Evolutionary conservation across 176 grass and related monocot genomes (phyloP).

Genomic region (Triticum aestivum): IWGSC_CS_RefSeq_v2.1 NC_057811.1:409117227-409117726

Average conservation of each 20-base stretch:
- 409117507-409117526: background rate
- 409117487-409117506: background rate
- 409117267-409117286: background rate
- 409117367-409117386: background rate
- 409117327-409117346: background rate
- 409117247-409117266: background rate
- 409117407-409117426: background rate
- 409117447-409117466: background rate
- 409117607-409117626: background rate
- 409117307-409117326: background rate
- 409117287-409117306: background rate
- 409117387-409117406: background rate
- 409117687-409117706: background rate
- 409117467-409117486: background rate
- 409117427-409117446: background rate
- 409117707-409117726: background rate
- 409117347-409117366: background rate
- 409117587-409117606: background rate
- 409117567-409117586: background rate
- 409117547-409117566: background rate
- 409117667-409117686: background rate
- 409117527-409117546: background rate
- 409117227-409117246: background rate
- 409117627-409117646: background rate
- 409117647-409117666: background rate